phyloP scores from a whole-genome alignment of 2,329 filamentous ascomycete genomes.

The Lojkania enalia region DNA sequence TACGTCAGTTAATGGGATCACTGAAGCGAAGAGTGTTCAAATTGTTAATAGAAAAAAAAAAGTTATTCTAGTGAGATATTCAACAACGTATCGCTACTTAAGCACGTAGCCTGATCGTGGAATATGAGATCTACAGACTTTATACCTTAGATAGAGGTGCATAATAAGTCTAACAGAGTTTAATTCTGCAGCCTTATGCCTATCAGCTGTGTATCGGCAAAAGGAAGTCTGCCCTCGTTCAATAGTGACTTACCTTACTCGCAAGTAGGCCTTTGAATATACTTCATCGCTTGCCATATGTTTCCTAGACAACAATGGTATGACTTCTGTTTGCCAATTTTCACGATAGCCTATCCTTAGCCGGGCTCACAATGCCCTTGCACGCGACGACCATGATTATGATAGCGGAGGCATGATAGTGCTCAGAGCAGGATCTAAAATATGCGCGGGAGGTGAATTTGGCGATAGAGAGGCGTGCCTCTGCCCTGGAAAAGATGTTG shows the following conservation, averaged over 20 bases:
- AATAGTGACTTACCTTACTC: not conserved
- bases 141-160: not conserved
- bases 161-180: not conserved
- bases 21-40: not conserved
- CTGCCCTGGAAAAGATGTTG: slow-evolving; percentile 1
- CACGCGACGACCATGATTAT: not conserved
- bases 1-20: too few species aligned
- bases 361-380: slow-evolving; percentile 2
- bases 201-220: not conserved
- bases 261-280: not conserved
- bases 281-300: not conserved
- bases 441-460: slow-evolving; percentile 1
- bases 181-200: not conserved
- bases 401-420: slow-evolving; percentile 2
- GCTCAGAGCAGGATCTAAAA: slow-evolving; percentile 1
- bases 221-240: not conserved
- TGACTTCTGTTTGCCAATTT: slow-evolving; percentile 4
- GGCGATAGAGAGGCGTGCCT: not conserved
- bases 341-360: slow-evolving; percentile 1
- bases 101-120: not conserved
- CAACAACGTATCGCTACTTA: not conserved
- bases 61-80: too few species aligned
- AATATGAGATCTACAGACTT: not conserved
- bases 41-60: not conserved
- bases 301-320: not conserved